A percentile compares a stretch with the other conserved stretches of the same genome.
Evolutionary conservation across 768 basidiomycete species (phyloP).

Genomic region (Leccinum arenicola): DNA sequence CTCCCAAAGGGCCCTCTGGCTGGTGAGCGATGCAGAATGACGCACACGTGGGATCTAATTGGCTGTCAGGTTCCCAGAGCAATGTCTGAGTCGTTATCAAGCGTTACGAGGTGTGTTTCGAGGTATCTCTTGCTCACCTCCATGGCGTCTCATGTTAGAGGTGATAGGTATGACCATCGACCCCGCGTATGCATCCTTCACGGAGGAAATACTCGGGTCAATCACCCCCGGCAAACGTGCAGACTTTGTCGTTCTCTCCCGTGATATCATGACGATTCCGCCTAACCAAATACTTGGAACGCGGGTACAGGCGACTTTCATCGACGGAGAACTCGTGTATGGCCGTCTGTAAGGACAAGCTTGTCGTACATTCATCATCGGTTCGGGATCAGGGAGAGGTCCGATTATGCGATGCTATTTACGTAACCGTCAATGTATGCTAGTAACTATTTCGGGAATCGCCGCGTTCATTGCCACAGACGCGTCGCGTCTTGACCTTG

Average conservation of each 20-base stretch:
- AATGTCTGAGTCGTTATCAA: conserved; percentile 72
- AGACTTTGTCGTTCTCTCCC: conserved; percentile 82
- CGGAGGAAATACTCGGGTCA: conserved; percentile 70
- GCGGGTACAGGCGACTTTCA: conserved; percentile 68
- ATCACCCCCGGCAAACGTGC: conserved; percentile 76
- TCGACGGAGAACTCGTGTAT: conserved; percentile 63
- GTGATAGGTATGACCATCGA: conserved; percentile 81
- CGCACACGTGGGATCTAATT: neutral
- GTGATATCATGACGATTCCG: conserved; percentile 74
- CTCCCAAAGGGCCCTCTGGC: conserved; percentile 79
- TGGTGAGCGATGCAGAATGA: conserved; percentile 50
- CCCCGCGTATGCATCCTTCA: conserved; percentile 85
- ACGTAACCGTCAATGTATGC: neutral
- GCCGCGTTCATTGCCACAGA: conserved; percentile 20
- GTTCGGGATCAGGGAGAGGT: neutral
- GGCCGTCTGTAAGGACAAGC: conserved; percentile 35
- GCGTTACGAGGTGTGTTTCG: conserved; percentile 61
- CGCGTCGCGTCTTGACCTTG: conserved; percentile 13
- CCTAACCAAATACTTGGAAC: conserved; percentile 59
- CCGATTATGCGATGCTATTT: neutral
- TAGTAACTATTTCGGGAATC: conserved; percentile 7
- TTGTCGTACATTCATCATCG: neutral
- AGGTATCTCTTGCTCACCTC: neutral
- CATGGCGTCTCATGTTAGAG: neutral
- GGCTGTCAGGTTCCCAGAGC: conserved; percentile 69